Evolutionary conservation across 1,284 basidiomycete genomes (phyloP), one percentile per base, ranked within the genome.

Genomic region (Apiotrichum gracile): DNA sequence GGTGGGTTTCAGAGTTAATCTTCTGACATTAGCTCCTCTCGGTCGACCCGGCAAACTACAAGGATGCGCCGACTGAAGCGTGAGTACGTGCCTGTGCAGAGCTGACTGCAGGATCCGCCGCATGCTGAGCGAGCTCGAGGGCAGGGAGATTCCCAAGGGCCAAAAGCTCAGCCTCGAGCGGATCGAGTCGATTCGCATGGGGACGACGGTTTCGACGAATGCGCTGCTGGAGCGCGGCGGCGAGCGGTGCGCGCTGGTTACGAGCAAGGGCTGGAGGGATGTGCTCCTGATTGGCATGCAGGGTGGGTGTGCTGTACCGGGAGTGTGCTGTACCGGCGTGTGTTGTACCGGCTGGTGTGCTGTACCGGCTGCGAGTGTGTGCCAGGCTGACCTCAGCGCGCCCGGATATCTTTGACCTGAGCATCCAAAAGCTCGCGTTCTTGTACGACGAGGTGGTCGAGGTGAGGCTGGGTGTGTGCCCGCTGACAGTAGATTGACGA

Each of bases 201-300:
- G 75, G 17, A 72, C 77, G 22, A 75, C 73, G 0, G 76, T 75
- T 87, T 92, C 91, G 0, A 98, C 94, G 10, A 98, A 97, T 63
- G 93, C 94, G 0, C 80, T 98, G 0, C 80, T 98, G 4, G 94
- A 97, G 70, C 84, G 94, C 39, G 92, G 91, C 68, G 94, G 94
- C 1, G 86, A 91, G 68, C 84, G 85, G 61, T 91, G 94, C 58
- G 94, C 91, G 0, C 78, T 98, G 21, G 76, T 97, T n/a, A 96
- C 92, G 67, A 97, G 92, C 0, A 85, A 85, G 62, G 93, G 91
- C 0, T 97, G 60, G 56, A 56, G 56, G n/a, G 68, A 71, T 44
- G 62, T 61, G 12, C 53, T 69, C 4, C 55, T 61, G 17, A 71
- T 71, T 29, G 69, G 68, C 13, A 68, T 63, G 55, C 69, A 71